Percentiles rank a stretch among this genome's conserved stretches.
Conservation (phyloP, 306 rosid genomes). For the Cucumis sativus region DNA sequence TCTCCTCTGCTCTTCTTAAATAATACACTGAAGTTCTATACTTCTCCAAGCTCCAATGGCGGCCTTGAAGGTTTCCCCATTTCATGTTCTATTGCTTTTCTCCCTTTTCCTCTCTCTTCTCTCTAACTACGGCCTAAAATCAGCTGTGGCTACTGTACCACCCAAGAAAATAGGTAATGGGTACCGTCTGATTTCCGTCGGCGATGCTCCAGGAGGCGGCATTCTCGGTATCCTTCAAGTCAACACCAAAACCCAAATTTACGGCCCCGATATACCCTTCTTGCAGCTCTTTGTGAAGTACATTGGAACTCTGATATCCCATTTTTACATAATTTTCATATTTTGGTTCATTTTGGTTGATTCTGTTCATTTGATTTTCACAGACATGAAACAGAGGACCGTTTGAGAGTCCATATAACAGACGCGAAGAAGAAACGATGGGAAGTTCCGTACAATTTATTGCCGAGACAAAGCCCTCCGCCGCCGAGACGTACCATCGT, state of each 20-base stretch:
- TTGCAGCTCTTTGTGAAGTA: conserved; percentile 72
- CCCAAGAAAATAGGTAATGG: conserved; percentile 55
- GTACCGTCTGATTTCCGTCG: conserved; percentile 63
- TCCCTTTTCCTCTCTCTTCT: conserved; percentile 22
- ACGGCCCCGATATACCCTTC: conserved; percentile 69
- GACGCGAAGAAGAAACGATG: conserved; percentile 70
- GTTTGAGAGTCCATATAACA: conserved; percentile 72
- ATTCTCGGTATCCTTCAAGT: conserved; percentile 55
- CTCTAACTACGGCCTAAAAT: conserved; percentile 8
- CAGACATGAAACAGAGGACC: conserved; percentile 67
- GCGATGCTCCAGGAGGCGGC: conserved; percentile 55
- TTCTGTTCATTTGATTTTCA: background rate
- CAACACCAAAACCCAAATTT: conserved; percentile 32
- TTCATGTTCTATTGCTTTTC: conserved; percentile 3
- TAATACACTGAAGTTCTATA: background rate
- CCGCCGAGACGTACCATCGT: conserved; percentile 24
- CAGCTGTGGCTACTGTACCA: conserved; percentile 21
- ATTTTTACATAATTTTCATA: background rate
- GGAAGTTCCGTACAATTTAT: conserved; percentile 79
- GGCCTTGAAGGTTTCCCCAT: background rate
- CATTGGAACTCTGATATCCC: background rate
- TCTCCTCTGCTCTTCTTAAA: background rate
- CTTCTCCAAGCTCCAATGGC: conserved; percentile 4
- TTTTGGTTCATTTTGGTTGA: background rate
- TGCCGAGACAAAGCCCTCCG: conserved; percentile 69